phyloP scores from a whole-genome alignment of 2,329 filamentous ascomycete species.

The Dactylellina parvicollis region DNA sequence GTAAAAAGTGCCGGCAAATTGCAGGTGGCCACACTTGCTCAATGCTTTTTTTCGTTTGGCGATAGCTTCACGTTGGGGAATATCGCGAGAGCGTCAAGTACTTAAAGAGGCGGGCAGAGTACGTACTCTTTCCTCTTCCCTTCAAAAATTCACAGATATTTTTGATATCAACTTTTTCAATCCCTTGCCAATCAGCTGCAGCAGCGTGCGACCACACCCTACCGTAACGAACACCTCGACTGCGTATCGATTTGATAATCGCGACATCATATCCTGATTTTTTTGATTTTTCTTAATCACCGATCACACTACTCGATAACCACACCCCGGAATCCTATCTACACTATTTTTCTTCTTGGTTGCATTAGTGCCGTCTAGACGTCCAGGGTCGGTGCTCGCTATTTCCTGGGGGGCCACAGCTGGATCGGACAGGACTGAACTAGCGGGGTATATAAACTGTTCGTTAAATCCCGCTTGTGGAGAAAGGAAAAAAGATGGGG shows the following conservation, averaged over 20 bases:
- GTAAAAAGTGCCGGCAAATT: slow-evolving; percentile 37
- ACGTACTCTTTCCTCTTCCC: not conserved
- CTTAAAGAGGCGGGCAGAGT: not conserved
- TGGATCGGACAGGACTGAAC: not conserved
- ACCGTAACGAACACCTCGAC: too few relatives aligned
- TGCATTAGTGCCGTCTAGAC: slow-evolving; percentile 28
- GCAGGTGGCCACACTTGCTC: slow-evolving; percentile 42
- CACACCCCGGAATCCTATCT: slow-evolving; percentile 12
- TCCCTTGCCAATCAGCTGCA: not conserved
- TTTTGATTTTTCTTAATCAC: not conserved
- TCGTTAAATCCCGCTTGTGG: slow-evolving; percentile 53
- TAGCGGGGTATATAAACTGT: slow-evolving; percentile 49
- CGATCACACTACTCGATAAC: not conserved
- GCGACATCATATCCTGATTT: slow-evolving; percentile 31
- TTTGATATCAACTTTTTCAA: not conserved
- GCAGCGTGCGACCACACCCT: slow-evolving; percentile 29
- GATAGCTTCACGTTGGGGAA: slow-evolving; percentile 8
- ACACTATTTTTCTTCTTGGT: not conserved
- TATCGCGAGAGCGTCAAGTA: not conserved
- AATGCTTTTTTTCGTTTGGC: slow-evolving; percentile 16
- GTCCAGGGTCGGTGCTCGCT: not conserved
- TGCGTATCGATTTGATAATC: slow-evolving; percentile 15
- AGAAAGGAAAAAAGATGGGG: not conserved
- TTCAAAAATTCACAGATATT: not conserved
- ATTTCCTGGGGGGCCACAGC: not conserved